A percentile compares a stretch with the other conserved stretches of the same genome.
Conservation (phyloP, 176 grass and related monocot genomes). For the Oropetium thomaeum region DNA sequence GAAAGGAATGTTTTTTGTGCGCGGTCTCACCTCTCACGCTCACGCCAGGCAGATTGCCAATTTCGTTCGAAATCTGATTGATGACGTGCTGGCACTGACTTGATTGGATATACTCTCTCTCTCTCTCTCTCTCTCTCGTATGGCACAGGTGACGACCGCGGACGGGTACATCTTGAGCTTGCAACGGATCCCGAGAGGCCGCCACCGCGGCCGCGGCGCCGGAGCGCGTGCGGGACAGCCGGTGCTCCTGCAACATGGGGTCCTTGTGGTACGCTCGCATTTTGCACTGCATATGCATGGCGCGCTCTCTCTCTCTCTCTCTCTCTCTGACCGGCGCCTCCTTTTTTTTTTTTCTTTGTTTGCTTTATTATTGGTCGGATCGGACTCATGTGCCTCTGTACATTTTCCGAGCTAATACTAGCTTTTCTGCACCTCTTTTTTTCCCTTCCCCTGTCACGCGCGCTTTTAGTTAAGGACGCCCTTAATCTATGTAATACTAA, state of each 20-base stretch:
- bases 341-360: neutral
- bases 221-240: slow-evolving; percentile 45
- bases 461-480: neutral
- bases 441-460: no score
- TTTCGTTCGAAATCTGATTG: neutral
- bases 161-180: slow-evolving; percentile 81
- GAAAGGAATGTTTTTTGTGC: no score
- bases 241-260: slow-evolving; percentile 79
- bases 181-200: slow-evolving; percentile 62
- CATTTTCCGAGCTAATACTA: neutral
- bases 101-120: no score
- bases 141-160: slow-evolving; percentile 66
- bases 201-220: neutral
- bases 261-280: slow-evolving; percentile 61
- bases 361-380: neutral
- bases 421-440: neutral
- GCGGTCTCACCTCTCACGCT: no score
- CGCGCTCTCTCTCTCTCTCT: no score
- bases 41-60: neutral
- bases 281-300: neutral
- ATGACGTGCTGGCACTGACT: neutral
- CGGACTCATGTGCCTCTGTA: slow-evolving; percentile 1
- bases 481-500: no score
- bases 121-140: no score
- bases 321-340: neutral